Evolutionary conservation across 1,284 basidiomycete genomes (phyloP).

Genomic region (Moniliophthora roreri): DNA sequence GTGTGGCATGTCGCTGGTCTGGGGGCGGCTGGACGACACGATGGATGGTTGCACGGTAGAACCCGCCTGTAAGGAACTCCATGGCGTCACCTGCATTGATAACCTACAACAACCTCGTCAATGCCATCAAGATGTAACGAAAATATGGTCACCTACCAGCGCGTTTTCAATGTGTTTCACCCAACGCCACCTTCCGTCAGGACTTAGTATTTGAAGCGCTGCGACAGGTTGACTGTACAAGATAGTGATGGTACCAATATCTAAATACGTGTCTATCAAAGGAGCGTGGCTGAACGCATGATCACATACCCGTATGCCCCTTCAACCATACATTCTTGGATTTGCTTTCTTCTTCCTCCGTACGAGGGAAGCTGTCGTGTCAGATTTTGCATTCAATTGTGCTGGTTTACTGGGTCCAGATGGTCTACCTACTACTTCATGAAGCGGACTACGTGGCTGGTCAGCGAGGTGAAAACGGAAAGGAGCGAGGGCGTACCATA

Average conservation of each 20-base stretch:
- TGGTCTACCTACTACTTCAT: slow-evolving; percentile 40
- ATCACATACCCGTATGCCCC: slow-evolving; percentile 30
- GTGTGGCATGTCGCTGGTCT: slow-evolving; percentile 38
- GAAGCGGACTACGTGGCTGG: slow-evolving; percentile 38
- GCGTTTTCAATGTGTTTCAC: slow-evolving; percentile 60
- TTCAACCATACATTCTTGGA: slow-evolving; percentile 46
- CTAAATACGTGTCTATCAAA: slow-evolving; percentile 20
- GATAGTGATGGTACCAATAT: slow-evolving; percentile 50
- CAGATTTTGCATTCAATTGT: not conserved
- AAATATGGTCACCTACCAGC: slow-evolving; percentile 35
- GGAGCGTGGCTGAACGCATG: not conserved
- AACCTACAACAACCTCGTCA: slow-evolving; percentile 26
- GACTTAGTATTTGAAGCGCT: slow-evolving; percentile 55
- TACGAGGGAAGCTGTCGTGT: slow-evolving; percentile 35
- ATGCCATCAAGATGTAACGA: not conserved
- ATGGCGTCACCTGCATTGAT: slow-evolving; percentile 61
- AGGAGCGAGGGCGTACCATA: slow-evolving; percentile 33
- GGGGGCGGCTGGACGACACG: slow-evolving; percentile 42
- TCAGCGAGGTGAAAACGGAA: not conserved
- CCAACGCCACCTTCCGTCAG: slow-evolving; percentile 57
- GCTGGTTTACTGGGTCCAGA: not conserved
- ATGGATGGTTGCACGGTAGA: slow-evolving; percentile 47
- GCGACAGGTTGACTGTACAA: slow-evolving; percentile 63
- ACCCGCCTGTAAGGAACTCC: slow-evolving; percentile 55
- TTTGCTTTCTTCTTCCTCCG: slow-evolving; percentile 44